Evolutionary conservation across 2,329 filamentous ascomycete genomes (phyloP), one percentile per base, ranked within the genome.

Genomic region (Xylariaceae sp.): DNA sequence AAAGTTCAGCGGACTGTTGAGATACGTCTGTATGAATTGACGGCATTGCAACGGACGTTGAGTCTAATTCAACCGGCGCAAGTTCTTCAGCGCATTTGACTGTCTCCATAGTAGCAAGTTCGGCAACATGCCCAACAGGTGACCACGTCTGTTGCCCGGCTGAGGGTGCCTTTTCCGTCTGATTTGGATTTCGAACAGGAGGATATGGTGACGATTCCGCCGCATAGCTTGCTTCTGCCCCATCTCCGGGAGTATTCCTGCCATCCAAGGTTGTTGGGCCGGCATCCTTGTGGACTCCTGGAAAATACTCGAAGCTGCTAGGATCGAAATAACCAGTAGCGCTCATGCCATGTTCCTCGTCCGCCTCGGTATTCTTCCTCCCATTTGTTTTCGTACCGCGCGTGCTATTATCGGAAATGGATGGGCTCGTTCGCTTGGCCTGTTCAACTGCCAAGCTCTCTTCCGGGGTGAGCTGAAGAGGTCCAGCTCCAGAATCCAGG

Each of bases 261-360:
- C 77, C 73, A 47, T 71, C 71, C 0, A 59, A 68, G 31, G 75
- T 50, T 19, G 19, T 19, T 0, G 76, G 73, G 44, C 73, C 77
- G n/a, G 76, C 67, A 50, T 79, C 76, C 30, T 63, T 73, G 59
- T 76, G 75, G 1, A 68, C 65, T 1, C 74, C 76, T 0, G 77
- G 75, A 12, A 80, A 71, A 59, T 75, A 80, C 73, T 79, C 79
- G 59, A 80, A 78, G 57, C 71, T 75, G 57, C 79, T 78, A 2
- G 77, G 76, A 56, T 79, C 76, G 56, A 80, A 80, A 54, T 77
- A 76, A 1, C 42, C 68, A 61, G 32, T 65, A 59, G 49, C 69
- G 58, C 42, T 70, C 71, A 57, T 73, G 63, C 68, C 66, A 26
- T 68, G 64, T 27, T 65, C 63, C 5, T 70, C 50, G 1, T 51